These are phyloP conservation scores for Dryas drummondii DNA, from an alignment of 306 rosid species.

Conservation along the genomic window DNA sequence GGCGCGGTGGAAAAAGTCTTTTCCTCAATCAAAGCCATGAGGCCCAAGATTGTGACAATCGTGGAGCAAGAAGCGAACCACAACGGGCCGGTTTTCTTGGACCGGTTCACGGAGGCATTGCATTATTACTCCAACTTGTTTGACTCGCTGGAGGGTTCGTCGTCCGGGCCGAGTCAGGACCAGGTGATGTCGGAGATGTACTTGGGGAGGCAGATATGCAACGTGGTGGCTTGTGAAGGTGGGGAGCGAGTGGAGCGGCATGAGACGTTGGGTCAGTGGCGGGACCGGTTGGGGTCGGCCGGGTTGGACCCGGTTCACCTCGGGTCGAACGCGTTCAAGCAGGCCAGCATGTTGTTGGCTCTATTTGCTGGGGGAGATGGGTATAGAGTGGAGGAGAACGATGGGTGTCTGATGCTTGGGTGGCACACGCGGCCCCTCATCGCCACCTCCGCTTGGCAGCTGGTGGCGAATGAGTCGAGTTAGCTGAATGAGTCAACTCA, in stretches of 20 bases:
- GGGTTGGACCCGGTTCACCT: slow-evolving; percentile 76
- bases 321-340: slow-evolving; percentile 82
- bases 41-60: slow-evolving; percentile 58
- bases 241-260: slow-evolving; percentile 77
- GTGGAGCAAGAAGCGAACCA: slow-evolving; percentile 86
- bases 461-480: slow-evolving; percentile 31
- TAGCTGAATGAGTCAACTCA: neutral
- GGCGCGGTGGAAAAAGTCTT: slow-evolving; percentile 59
- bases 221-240: slow-evolving; percentile 83
- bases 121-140: slow-evolving; percentile 76
- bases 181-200: slow-evolving; percentile 69
- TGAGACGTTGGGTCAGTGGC: slow-evolving; percentile 72
- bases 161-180: slow-evolving; percentile 49
- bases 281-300: slow-evolving; percentile 47
- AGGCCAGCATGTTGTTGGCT: slow-evolving; percentile 67
- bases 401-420: slow-evolving; percentile 74
- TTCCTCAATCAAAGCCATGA: slow-evolving; percentile 46
- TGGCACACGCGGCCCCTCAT: slow-evolving; percentile 90
- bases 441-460: slow-evolving; percentile 84
- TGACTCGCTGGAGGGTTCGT: slow-evolving; percentile 67
- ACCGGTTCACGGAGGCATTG: slow-evolving; percentile 78
- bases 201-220: slow-evolving; percentile 67
- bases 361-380: slow-evolving; percentile 67
- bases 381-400: slow-evolving; percentile 73
- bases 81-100: slow-evolving; percentile 61